Evolutionary conservation across 768 basidiomycete genomes (phyloP), one percentile per base, ranked within the genome.

Genomic region (Naematelia encephala): DNA sequence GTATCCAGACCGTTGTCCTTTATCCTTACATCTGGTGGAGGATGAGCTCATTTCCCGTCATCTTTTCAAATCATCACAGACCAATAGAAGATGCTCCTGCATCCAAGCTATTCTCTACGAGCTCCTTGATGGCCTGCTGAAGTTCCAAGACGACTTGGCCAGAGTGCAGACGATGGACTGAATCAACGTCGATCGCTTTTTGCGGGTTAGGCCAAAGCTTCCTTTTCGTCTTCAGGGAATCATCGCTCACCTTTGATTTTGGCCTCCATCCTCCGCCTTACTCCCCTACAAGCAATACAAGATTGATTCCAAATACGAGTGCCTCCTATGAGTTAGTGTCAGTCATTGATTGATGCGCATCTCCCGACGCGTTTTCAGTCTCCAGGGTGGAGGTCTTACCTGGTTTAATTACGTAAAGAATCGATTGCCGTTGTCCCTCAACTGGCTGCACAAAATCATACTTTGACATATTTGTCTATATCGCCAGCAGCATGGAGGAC

Each of bases 71-170:
- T 25, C 4, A 13, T 2, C 8, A 69, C 86, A 27, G 46, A 89
- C 94, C 93, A 43, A 99, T 84, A 64, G 79, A 85, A 0, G 88
- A 91, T 0, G 92, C 90, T 0, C 88, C 88, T 0, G 96, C 92
- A 75, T 99, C 96, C 26, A 97, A 79, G 58, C 90, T 89, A 74
- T 99, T 99, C 78, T 99, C 96, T 1, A 99, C 84, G 8, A 98
- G 84, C 76, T 99, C 96, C 74, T 98, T 99, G 59, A 97, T 86
- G 1, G 91, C 91, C 0, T 88, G 89, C 73, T 92, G 91, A 0
- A 98, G 83, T 73, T 96, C 91, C 25, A 93, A 82, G 0, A 98
- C 88, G 47, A 98, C 94, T 75, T 98, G 96, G 1, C 94, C 94
- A 1, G 91, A 91, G 0, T 92, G 89, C 54, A 99, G 89, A 54